Evolutionary conservation across 2,329 filamentous ascomycete species (phyloP).

Genomic region (Colletotrichum lentis): DNA sequence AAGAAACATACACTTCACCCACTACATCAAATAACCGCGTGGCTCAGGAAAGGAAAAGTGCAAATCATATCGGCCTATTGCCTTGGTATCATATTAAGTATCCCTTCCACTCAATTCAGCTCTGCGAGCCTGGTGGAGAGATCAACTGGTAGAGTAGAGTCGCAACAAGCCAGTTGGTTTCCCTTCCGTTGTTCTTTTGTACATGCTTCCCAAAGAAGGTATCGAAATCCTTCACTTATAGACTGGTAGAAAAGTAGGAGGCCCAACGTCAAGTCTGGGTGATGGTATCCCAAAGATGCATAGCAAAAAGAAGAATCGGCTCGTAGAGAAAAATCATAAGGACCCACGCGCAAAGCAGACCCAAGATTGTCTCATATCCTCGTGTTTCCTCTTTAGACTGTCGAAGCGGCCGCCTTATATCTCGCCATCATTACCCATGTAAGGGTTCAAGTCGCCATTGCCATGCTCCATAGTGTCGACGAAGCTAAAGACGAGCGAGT

Average conservation of each 20-base stretch:
- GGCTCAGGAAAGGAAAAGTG: neutral
- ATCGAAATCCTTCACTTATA: constrained; percentile 2
- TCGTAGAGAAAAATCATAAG: neutral
- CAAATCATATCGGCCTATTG: constrained; percentile 20
- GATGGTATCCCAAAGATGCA: neutral
- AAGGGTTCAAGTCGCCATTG: constrained; percentile 29
- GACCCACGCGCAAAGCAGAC: constrained; percentile 1
- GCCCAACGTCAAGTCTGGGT: constrained; percentile 25
- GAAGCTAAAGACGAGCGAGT: constrained; percentile 25
- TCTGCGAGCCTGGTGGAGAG: constrained; percentile 6
- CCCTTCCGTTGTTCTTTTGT: constrained; percentile 18
- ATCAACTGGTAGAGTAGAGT: constrained; percentile 21
- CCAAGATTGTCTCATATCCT: neutral
- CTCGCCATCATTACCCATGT: constrained; percentile 49
- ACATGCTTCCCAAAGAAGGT: constrained; percentile 14
- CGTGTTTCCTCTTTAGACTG: neutral
- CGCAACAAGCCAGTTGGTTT: constrained; percentile 12
- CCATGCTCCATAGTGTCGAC: constrained; percentile 9
- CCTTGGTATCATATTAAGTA: constrained; percentile 28
- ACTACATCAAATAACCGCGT: neutral
- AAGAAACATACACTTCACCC: neutral
- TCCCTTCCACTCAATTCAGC: constrained; percentile 15
- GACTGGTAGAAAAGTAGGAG: neutral
- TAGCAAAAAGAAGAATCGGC: neutral
- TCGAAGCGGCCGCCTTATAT: constrained; percentile 41